Conservation (phyloP, 2,329 filamentous ascomycete genomes). For the Beauveria varroae region DNA sequence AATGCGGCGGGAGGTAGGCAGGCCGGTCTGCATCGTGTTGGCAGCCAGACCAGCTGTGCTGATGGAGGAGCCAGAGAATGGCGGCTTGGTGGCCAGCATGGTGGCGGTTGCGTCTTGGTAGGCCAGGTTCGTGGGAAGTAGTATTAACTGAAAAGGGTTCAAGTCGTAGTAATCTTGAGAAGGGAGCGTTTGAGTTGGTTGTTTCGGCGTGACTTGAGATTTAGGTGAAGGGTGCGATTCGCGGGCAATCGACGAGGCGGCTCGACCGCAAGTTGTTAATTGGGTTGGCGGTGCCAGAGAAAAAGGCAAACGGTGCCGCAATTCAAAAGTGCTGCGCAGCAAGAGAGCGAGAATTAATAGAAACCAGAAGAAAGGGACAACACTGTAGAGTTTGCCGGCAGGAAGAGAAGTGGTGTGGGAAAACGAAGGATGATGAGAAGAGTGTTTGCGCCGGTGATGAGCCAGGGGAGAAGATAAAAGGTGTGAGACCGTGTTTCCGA, state of each 20-base stretch:
- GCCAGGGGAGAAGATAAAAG: neutral
- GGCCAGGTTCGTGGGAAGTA: neutral
- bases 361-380: neutral
- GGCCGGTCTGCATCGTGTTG: slow-evolving; percentile 38
- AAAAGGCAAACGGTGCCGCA: neutral
- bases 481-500: neutral
- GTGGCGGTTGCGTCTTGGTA: slow-evolving; percentile 21
- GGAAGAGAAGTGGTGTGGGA: neutral
- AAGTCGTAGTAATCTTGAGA: neutral
- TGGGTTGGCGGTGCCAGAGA: neutral
- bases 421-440: neutral
- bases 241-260: neutral
- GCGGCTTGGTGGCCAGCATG: slow-evolving; percentile 69
- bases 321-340: neutral
- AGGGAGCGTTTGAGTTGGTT: neutral
- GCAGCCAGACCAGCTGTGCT: slow-evolving; percentile 38
- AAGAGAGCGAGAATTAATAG: neutral
- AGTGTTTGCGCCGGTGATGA: neutral
- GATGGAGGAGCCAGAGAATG: slow-evolving; percentile 51
- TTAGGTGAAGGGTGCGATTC: neutral
- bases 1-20: slow-evolving; percentile 44
- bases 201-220: neutral
- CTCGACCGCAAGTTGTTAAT: neutral
- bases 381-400: neutral
- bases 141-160: neutral